Evolutionary conservation across 768 basidiomycete species (phyloP).

Genomic region (Mrakia gelida): DNA sequence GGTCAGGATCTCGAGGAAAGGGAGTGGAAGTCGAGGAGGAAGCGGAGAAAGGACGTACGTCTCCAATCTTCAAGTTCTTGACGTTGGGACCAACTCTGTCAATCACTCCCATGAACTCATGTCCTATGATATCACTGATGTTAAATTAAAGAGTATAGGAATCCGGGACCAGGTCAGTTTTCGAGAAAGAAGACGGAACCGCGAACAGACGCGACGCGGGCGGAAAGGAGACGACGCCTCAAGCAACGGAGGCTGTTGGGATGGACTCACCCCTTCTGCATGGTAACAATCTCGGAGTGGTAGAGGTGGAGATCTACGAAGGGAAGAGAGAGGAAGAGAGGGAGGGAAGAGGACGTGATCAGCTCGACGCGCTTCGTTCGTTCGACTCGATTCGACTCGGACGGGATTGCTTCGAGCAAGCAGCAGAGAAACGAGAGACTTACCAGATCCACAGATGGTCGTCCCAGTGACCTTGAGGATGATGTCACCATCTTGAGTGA

Average conservation of each 20-base stretch:
- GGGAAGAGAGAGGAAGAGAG: not conserved
- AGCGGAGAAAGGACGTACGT: not conserved
- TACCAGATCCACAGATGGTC: slow-evolving; percentile 61
- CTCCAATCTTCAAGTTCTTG: slow-evolving; percentile 56
- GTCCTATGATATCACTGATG: slow-evolving; percentile 68
- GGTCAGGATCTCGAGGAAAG: too few relatives aligned
- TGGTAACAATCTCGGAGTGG: slow-evolving; percentile 45
- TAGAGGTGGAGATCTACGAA: not conserved
- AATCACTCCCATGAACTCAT: slow-evolving; percentile 59
- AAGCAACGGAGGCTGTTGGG: not conserved
- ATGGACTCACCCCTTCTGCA: slow-evolving; percentile 66
- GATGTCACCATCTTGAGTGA: slow-evolving; percentile 70
- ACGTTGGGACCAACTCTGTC: slow-evolving; percentile 63
- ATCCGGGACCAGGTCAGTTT: not conserved
- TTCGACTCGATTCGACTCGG: too few relatives aligned
- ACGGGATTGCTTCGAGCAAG: not conserved
- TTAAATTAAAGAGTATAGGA: slow-evolving; percentile 40
- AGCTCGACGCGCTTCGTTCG: not conserved
- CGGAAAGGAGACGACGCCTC: not conserved
- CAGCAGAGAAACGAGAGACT: not conserved
- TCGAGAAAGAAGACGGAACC: not conserved
- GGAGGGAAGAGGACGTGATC: not conserved
- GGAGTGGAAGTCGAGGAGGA: too few relatives aligned
- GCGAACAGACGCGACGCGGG: too few relatives aligned
- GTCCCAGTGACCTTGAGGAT: slow-evolving; percentile 64